phyloP scores from a whole-genome alignment of 2,329 filamentous ascomycete species.

The Cadophora malorum region DNA sequence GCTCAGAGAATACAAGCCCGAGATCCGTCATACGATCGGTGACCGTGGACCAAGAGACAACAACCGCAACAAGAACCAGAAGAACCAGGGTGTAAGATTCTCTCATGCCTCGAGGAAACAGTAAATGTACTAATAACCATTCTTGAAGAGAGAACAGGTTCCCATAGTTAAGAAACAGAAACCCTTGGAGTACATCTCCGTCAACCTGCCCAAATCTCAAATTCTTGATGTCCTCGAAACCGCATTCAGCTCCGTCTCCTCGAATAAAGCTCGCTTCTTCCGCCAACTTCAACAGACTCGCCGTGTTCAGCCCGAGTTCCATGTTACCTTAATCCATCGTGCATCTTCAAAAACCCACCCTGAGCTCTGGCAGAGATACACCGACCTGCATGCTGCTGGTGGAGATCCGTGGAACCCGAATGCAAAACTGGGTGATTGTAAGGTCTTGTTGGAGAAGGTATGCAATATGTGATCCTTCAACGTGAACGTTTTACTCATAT shows the following conservation, averaged over 20 bases:
- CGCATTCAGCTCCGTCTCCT: slow-evolving; percentile 64
- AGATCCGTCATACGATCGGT: slow-evolving; percentile 77
- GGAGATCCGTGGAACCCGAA: slow-evolving; percentile 48
- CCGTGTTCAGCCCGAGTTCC: slow-evolving; percentile 84
- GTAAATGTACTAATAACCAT: slow-evolving; percentile 17
- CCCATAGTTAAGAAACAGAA: slow-evolving; percentile 54
- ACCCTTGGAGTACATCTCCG: slow-evolving; percentile 68
- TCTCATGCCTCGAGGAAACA: slow-evolving; percentile 39
- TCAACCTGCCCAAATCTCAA: slow-evolving; percentile 58
- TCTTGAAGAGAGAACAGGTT: slow-evolving; percentile 39
- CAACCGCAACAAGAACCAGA: slow-evolving; percentile 49
- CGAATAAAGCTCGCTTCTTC: slow-evolving; percentile 71
- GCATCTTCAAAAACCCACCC: slow-evolving; percentile 64
- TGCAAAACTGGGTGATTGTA: slow-evolving; percentile 66
- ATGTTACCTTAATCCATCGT: slow-evolving; percentile 92
- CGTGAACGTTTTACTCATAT: slow-evolving; percentile 16
- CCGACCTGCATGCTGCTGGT: slow-evolving; percentile 57
- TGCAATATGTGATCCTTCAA: slow-evolving; percentile 33
- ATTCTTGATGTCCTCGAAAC: slow-evolving; percentile 68
- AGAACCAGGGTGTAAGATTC: slow-evolving; percentile 40
- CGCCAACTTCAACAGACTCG: slow-evolving; percentile 73
- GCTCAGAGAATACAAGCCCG: slow-evolving; percentile 77
- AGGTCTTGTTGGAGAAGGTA: slow-evolving; percentile 67
- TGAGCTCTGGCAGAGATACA: slow-evolving; percentile 78
- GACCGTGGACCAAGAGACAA: slow-evolving; percentile 55